Evolutionary conservation across 352 stramenopile genomes (phyloP), one percentile per base, ranked within the genome.

Genomic region (Phytophthora uliginosa): DNA sequence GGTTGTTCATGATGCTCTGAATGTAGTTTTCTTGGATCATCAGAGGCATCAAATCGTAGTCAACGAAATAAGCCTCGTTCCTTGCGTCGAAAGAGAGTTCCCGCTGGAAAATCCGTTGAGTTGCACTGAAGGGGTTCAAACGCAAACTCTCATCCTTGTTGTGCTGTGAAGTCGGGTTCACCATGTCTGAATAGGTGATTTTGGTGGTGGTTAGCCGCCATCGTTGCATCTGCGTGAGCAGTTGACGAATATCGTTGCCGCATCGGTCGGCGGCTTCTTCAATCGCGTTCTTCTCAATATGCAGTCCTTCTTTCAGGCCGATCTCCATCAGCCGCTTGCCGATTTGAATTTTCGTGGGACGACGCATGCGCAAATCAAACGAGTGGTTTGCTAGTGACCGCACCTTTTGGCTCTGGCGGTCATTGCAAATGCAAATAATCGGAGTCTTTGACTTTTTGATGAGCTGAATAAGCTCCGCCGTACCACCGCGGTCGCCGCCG

Each of bases 381-480:
- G 98, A 99, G 82, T 99, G 92, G 70, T 99, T 99, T n/a, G 95
- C 91, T 9, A 99, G 82, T 38, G 94, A 98, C 3, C 94, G 92
- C 55, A 98, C 92, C 59, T 99, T 99, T 45, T 92, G 89, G 63
- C 90, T 98, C 75, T 99, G 95, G 2, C 98, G 92, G 79, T 99
- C 98, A 71, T 99, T 99, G 82, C 98, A 99, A 76, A 99, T 99
- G 76, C 98, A 99, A 81, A 99, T 99, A 69, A 99, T 99, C 10
- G 98, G 98, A 54, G 98, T 97, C 80, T 98, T 98, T 52, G 89
- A 98, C 65, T 98, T 98, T 82, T 99, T 99, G 73, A 99, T 99
- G 61, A 99, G 95, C 78, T 97, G 84, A 75, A 99, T 99, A n/a
- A 99, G 81, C 85, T 99, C 98, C 18, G 91, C 86, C 12, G 99